Percentiles rank a stretch among this genome's conserved stretches.
Evolutionary conservation across 306 rosid species (phyloP).

Genomic region (Sphenostylis stenocarpa): DNA sequence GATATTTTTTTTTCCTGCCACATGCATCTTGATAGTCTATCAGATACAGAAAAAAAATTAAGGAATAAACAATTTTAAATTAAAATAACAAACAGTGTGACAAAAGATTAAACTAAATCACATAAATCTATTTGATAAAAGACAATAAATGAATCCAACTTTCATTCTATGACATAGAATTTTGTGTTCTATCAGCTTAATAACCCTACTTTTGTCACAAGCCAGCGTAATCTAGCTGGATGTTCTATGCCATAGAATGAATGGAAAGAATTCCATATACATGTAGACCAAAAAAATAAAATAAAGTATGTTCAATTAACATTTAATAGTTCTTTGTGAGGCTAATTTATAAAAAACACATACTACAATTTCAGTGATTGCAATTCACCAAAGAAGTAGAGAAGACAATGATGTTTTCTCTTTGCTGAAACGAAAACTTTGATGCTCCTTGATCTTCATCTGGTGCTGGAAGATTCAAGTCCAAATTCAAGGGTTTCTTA

Average conservation of each 20-base stretch:
- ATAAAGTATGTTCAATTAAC: constrained; percentile 13
- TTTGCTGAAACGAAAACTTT: constrained; percentile 49
- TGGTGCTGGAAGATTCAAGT: constrained; percentile 88
- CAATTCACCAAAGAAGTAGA: constrained; percentile 80
- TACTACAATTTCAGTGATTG: constrained; percentile 49
- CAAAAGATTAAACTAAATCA: neutral
- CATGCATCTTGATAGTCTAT: too few species aligned
- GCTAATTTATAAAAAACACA: neutral
- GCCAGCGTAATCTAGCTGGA: too few species aligned
- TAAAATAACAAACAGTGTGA: too few species aligned
- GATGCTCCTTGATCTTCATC: constrained; percentile 53
- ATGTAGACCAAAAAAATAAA: neutral
- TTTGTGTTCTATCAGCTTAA: too few species aligned
- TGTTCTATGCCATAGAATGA: constrained; percentile 13
- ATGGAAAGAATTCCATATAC: constrained; percentile 48
- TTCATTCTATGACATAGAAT: constrained; percentile 5
- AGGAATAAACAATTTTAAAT: too few species aligned
- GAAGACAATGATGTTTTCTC: constrained; percentile 61
- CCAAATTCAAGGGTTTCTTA: constrained; percentile 59
- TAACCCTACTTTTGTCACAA: too few species aligned
- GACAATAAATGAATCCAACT: constrained; percentile 30
- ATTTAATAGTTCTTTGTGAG: neutral
- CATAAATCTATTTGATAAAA: neutral
- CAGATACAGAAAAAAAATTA: too few species aligned
- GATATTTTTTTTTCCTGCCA: too few species aligned